A percentile compares a stretch with the other conserved stretches of the same genome.
These are phyloP conservation scores for Pseudogymnoascus sp. DNA, from an alignment of 2,329 filamentous ascomycete species.

Conservation along the genomic window DNA sequence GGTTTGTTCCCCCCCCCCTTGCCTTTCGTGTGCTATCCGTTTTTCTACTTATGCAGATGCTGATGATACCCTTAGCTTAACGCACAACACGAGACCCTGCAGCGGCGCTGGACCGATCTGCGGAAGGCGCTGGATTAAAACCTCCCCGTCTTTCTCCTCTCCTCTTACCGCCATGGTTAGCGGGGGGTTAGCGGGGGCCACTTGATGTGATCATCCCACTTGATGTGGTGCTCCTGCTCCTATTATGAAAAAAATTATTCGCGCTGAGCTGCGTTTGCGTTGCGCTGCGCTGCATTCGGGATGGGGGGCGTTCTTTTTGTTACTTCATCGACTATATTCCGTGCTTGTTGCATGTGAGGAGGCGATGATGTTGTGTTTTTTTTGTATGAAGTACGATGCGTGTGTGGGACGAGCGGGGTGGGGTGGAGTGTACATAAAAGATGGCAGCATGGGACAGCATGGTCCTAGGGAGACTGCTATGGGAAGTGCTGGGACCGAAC, in stretches of 20 bases:
- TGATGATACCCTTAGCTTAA: conserved; percentile 48
- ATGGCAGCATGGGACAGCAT: too few relatives aligned
- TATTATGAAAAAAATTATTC: conserved; percentile 1
- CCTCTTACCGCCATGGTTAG: too few relatives aligned
- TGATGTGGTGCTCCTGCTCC: not conserved
- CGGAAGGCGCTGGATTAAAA: conserved; percentile 40
- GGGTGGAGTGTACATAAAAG: not conserved
- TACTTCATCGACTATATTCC: not conserved
- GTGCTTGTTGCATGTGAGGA: not conserved
- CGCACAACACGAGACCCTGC: conserved; percentile 60
- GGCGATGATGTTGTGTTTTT: not conserved
- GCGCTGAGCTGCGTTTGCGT: not conserved
- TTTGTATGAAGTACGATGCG: not conserved
- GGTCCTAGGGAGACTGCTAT: too few relatives aligned
- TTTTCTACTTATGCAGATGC: conserved; percentile 11
- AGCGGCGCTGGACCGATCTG: conserved; percentile 69
- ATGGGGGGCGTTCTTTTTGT: not conserved
- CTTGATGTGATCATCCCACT: not conserved
- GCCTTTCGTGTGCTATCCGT: too few relatives aligned
- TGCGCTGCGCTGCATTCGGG: not conserved
- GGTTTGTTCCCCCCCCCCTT: conserved; percentile 46
- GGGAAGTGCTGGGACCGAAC: too few relatives aligned
- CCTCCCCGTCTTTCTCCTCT: not conserved
- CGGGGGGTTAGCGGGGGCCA: not conserved
- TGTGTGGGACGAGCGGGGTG: not conserved